Evolutionary conservation across 345 rosid genomes (phyloP), one percentile per base, ranked within the genome.

Genomic region (Citrus australasica): DNA sequence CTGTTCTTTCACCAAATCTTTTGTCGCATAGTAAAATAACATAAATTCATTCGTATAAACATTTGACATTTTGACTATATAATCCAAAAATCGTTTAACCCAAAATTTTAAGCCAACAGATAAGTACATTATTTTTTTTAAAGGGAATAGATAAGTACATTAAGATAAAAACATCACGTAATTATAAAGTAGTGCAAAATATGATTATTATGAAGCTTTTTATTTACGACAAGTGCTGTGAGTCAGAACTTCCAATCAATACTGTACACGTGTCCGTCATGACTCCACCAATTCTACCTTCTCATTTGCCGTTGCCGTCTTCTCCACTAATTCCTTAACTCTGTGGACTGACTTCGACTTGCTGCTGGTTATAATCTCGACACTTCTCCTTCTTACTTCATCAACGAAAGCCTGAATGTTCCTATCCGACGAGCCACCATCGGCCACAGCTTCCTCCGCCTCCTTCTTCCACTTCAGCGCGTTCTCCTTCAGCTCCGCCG

Each of bases 361-460:
- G 38, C 48, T 9, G 11, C 51, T 10, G 51, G 51, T 13, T 13
- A 11, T 10, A 0, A 51, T 25, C 17, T 37, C 76, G 1, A 58
- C 2, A 37, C 87, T 76, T 64, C 51, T 85, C 24, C 19, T 86
- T 67, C 77, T 89, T 30, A 93, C 75, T 73, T 87, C 93, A 40
- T 91, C 93, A 35, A 89, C 90, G 72, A 95, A 95, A n/a, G 78
- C 88, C 30, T 87, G 88, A 11, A 95, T 56, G 80, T 89, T 92
- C 80, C 77, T 48, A 46, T 88, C 87, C 6, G 98, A 95, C 4
- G 98, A 90, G 4, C 98, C 98, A 64, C 97, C 93, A 25, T 79
- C 91, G n/a, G 85, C 89, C 64, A 88, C 93, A 1, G 98, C 97
- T 7, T 84, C 87, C 79, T 87, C 91, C 60, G 97, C 95, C 6